Evolutionary conservation across 1,284 basidiomycete genomes (phyloP), one percentile per base, ranked within the genome.

Genomic region (Cutaneotrichosporon dermatis): DNA sequence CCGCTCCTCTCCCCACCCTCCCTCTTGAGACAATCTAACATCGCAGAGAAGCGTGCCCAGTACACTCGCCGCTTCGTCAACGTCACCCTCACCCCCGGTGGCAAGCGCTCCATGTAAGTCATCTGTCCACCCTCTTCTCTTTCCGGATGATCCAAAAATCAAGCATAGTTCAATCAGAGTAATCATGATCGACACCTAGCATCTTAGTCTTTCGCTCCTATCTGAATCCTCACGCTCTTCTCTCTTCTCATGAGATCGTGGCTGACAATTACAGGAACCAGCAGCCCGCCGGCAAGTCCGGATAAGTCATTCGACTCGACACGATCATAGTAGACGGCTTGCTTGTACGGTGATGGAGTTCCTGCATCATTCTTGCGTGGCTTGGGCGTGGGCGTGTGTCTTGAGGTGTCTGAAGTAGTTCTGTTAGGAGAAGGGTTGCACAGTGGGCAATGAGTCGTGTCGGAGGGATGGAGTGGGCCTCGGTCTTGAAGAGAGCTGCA

Each of bases 41-140:
- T 33, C 37, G 16, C 67, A 76, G 72, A 95, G 87, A 96, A 96
- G 86, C 85, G 93, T 41, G 83, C 92, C 63, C 82, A 95, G 71
- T 96, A 95, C 86, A 75, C 68, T 66, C 69, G 75, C 64, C 75
- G 73, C 60, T 73, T 71, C 85, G 93, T 98, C 73, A 97, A 96
- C 80, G 92, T 94, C 67, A 92, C 90, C 63, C 85, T 88, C 65
- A 84, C 89, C 63, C 89, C 90, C 65, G 89, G 89, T 70, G 93
- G 92, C 81, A 97, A 97, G 85, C 86, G 93, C 81, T 87, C 86
- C 82, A 95, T 96, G 93, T 93, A 80, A 85, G 92, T 90, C 35
- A 42, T 33, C 36, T 54, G 39, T 46, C 44, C 16, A 51, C 50
- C 54, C 34, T 53, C 54, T 44, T 59, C 58, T 40, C 25, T 53